These are phyloP conservation scores for Chloropicon primus DNA, from an alignment of 139 green algal genomes.

Conservation along the genomic window DNA sequence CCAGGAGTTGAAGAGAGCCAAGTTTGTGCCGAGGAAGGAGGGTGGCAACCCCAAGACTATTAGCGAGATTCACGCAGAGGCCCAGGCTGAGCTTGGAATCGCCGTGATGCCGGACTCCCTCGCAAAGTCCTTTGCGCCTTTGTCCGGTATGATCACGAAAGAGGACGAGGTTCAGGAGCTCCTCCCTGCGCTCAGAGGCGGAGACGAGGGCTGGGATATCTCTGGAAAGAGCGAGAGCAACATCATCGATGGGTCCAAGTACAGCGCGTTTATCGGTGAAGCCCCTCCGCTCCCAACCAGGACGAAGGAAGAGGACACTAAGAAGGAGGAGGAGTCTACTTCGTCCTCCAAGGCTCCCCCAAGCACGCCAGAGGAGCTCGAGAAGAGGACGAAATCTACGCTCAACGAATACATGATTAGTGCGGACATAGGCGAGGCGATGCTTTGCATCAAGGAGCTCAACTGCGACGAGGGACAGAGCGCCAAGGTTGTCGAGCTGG, in stretches of 20 bases:
- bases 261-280: neutral
- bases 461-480: neutral
- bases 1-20: neutral
- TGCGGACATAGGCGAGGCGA: neutral
- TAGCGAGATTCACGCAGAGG: neutral
- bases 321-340: neutral
- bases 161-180: neutral
- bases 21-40: neutral
- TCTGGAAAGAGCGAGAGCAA: neutral
- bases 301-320: neutral
- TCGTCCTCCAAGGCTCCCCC: neutral
- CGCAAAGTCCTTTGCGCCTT: neutral
- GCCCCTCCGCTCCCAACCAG: neutral
- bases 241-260: neutral
- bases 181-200: neutral
- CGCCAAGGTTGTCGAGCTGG: neutral
- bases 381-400: neutral
- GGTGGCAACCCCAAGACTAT: neutral
- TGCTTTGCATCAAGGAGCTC: neutral
- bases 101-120: neutral
- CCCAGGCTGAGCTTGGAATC: neutral
- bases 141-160: neutral
- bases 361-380: neutral
- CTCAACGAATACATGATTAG: neutral
- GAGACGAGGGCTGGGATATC: conserved; percentile 1